Percentiles rank a stretch among this genome's conserved stretches.
phyloP scores from a whole-genome alignment of 306 rosid species.

The Pyrus betulifolia region DNA sequence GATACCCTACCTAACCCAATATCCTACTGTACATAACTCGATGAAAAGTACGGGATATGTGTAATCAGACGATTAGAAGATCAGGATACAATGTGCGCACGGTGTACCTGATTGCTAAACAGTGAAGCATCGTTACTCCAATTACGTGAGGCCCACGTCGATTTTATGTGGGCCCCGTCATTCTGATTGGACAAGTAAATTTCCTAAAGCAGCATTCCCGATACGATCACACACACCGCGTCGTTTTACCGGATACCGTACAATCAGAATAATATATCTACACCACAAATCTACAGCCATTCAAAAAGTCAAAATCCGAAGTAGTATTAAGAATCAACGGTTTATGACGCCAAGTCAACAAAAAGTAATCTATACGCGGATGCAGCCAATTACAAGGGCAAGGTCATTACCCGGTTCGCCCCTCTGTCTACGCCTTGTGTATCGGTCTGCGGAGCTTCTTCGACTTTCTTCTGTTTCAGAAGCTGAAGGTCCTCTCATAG shows the following conservation, averaged over 20 bases:
- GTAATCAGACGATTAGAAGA: too few relatives aligned
- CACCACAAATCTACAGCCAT: not conserved
- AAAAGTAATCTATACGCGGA: not conserved
- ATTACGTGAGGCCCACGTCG: not conserved
- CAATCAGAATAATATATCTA: too few relatives aligned
- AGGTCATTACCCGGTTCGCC: not conserved
- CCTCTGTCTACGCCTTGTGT: not conserved
- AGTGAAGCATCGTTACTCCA: not conserved
- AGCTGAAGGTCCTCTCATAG: not conserved
- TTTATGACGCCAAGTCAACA: not conserved
- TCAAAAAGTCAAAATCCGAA: too few relatives aligned
- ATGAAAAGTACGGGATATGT: too few relatives aligned
- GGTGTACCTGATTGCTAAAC: too few relatives aligned
- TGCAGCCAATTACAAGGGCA: not conserved
- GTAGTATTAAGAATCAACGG: not conserved
- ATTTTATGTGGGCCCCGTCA: not conserved
- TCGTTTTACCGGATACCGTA: too few relatives aligned
- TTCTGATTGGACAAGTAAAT: not conserved
- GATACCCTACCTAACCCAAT: too few relatives aligned
- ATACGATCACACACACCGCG: too few relatives aligned
- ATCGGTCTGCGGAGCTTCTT: not conserved
- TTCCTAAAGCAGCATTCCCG: too few relatives aligned
- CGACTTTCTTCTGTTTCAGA: not conserved
- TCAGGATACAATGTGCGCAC: too few relatives aligned
- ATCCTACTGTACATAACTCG: too few relatives aligned